A percentile compares a stretch with the other conserved stretches of the same genome.
Conservation (phyloP, 805 yeast genomes). For the Komagataella pseudopastoris region DNA sequence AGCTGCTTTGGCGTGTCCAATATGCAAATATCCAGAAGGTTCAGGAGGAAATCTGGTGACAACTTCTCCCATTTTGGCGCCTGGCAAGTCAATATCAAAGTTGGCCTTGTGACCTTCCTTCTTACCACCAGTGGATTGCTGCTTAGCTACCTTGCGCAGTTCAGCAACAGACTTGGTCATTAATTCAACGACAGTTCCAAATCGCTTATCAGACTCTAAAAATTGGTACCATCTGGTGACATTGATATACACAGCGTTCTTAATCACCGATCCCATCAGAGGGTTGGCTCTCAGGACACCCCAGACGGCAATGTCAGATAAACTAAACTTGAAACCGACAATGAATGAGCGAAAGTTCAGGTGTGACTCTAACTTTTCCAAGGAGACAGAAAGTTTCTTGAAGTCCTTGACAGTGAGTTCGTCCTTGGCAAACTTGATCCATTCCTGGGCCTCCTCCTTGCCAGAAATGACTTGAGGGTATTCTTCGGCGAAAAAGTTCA, state of each 20-base stretch:
- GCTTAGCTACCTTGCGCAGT: conserved; percentile 45
- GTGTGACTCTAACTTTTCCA: conserved; percentile 72
- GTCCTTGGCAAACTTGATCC: conserved; percentile 56
- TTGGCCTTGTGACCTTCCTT: conserved; percentile 89
- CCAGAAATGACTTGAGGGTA: conserved; percentile 32
- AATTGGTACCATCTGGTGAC: conserved; percentile 88
- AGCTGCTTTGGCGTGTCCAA: conserved; percentile 99
- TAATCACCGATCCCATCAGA: conserved; percentile 81
- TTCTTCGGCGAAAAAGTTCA: conserved; percentile 34
- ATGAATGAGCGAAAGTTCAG: conserved; percentile 77
- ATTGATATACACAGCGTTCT: conserved; percentile 72
- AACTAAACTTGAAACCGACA: conserved; percentile 48
- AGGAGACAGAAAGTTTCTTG: conserved; percentile 64
- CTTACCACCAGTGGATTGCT: conserved; percentile 37
- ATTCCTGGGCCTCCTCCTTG: conserved; percentile 31
- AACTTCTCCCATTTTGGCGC: conserved; percentile 87
- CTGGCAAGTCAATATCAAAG: conserved; percentile 84
- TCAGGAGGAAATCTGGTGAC: conserved; percentile 99
- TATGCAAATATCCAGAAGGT: conserved; percentile 97
- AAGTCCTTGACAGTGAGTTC: conserved; percentile 75
- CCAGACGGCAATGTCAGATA: conserved; percentile 86
- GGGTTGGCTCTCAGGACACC: conserved; percentile 90
- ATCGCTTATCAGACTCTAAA: conserved; percentile 51
- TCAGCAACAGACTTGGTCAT: conserved; percentile 61
- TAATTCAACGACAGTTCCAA: conserved; percentile 57